A percentile compares a stretch with the other conserved stretches of the same genome.
Conservation (phyloP, 176 grass and related monocot genomes). For the Sorghum bicolor region DNA sequence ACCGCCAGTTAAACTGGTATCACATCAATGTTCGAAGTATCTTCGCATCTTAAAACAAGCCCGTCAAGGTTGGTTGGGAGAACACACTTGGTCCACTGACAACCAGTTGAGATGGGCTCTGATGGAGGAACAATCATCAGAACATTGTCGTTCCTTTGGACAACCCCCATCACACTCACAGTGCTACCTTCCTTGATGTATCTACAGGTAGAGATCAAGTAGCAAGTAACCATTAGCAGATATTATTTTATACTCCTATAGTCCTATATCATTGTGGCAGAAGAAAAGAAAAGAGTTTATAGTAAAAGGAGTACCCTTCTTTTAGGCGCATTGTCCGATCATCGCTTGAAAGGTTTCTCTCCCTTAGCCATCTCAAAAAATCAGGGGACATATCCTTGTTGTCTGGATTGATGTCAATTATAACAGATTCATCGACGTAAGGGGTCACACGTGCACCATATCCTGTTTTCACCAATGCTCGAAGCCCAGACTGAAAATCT, state of each 20-base stretch:
- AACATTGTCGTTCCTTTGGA: constrained; percentile 87
- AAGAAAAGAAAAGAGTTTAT: neutral
- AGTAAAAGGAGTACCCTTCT: constrained; percentile 79
- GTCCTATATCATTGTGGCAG: neutral
- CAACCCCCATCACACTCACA: constrained; percentile 96
- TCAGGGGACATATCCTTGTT: constrained; percentile 95
- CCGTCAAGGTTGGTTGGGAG: constrained; percentile 72
- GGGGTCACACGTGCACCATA: constrained; percentile 70
- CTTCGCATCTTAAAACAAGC: constrained; percentile 85
- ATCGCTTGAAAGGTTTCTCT: constrained; percentile 83
- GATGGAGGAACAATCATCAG: constrained; percentile 85
- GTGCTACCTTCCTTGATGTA: constrained; percentile 99
- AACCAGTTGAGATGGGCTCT: constrained; percentile 77
- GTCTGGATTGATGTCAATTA: constrained; percentile 81
- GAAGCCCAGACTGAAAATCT: constrained; percentile 97
- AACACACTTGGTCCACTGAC: constrained; percentile 74
- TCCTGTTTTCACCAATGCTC: constrained; percentile 90
- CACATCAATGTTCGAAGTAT: constrained; percentile 87
- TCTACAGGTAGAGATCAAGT: constrained; percentile 39
- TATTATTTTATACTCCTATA: neutral
- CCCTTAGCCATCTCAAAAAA: constrained; percentile 80
- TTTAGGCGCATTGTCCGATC: constrained; percentile 85
- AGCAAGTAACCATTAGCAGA: neutral
- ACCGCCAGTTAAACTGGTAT: constrained; percentile 64
- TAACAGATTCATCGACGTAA: constrained; percentile 82